Evolutionary conservation across 495 filamentous ascomycete species (phyloP), one percentile per base, ranked within the genome.

Genomic region (Neurospora pannonica): DNA sequence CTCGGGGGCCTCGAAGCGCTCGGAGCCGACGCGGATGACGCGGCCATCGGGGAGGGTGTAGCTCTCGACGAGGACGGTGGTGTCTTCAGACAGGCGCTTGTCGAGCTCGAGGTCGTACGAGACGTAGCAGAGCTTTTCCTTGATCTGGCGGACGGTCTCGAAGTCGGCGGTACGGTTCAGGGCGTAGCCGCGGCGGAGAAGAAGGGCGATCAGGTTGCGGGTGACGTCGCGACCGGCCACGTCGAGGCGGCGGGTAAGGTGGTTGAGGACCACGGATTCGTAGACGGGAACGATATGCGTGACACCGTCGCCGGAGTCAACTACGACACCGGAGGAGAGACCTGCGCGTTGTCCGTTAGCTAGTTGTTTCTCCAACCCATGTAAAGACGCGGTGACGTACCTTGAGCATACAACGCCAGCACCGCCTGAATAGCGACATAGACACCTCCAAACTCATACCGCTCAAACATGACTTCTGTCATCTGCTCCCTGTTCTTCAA

Each of bases 111-210:
- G 88, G 82, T 99, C 97, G 86, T 98, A 99, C 5, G 94, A 97
- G 74, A 99, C 95, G 84, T 99, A 99, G 87, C 95, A 98, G 40
- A 99, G 92, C 89, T 98, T 98, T 87, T 99, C 96, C 86, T 99
- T 99, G 84, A 99, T 98, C 83, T 97, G 95, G 62, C 96, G 94
- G 48, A 98, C 96, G 37, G 96, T 99, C 85, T 99, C 96, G 82
- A 99, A 99, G 82, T 99, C 96, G 80, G 96, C 96, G 10, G 96
- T 99, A 78, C 96, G 89, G 89, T 99, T 99, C 70, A 99, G 88
- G 28, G 96, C 96, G 83, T 99, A 99, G 13, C 96, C 96, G 74
- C 97, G 90, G 77, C 96, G 94, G 73, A 98, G 90, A 36, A 99
- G 93, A 38, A 99, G 91, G 60, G 93, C 92, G 80, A 99, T 99